Conservation (phyloP, 768 basidiomycete genomes). For the Ramaria sp. region DNA sequence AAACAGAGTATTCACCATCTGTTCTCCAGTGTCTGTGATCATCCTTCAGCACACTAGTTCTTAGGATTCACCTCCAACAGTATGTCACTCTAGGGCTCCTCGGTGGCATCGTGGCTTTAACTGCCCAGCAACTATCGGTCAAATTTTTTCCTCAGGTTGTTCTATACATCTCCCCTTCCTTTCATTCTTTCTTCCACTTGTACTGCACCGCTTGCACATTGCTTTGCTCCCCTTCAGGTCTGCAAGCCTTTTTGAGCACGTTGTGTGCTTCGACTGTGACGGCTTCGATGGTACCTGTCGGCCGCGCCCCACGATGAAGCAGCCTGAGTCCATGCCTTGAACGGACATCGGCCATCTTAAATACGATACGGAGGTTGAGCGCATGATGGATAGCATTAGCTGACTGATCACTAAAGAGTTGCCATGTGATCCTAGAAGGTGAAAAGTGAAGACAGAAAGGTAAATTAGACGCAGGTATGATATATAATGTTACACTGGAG, state of each 20-base stretch:
- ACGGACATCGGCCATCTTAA: constrained; percentile 16
- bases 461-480: constrained; percentile 4
- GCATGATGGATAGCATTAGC: constrained; percentile 15
- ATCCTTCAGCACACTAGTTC: no score
- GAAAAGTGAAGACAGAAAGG: no score
- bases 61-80: no score
- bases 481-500: constrained; percentile 18
- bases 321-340: constrained; percentile 11
- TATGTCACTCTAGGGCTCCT: no score
- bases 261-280: constrained; percentile 12
- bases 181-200: background rate
- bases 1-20: no score
- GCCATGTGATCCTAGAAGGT: constrained; percentile 17
- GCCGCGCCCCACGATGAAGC: constrained; percentile 12
- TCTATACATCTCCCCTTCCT: constrained; percentile 4
- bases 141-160: background rate
- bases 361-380: constrained; percentile 8
- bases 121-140: no score
- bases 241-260: constrained; percentile 15
- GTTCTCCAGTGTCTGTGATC: no score
- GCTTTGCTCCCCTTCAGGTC: constrained; percentile 16
- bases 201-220: constrained; percentile 9
- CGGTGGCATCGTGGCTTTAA: no score
- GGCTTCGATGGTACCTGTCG: constrained; percentile 16
- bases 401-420: constrained; percentile 17